Evolutionary conservation across 306 rosid species (phyloP).

Genomic region (Quercus engelmannii): DNA sequence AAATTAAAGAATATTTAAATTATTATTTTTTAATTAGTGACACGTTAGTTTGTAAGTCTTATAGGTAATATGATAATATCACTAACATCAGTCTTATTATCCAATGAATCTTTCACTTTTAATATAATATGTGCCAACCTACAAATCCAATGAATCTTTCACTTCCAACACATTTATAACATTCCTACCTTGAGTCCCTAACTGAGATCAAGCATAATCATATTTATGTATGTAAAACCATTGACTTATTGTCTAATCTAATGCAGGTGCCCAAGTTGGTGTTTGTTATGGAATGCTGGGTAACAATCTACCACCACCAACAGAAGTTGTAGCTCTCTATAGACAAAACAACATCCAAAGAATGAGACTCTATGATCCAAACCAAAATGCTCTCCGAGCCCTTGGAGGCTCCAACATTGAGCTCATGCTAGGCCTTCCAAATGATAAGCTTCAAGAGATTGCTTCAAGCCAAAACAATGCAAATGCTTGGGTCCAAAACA

Average conservation of each 20-base stretch:
- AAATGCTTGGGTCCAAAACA: constrained; percentile 38
- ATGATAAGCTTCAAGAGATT: constrained; percentile 5
- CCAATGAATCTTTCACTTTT: too few relatives aligned
- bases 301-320: constrained; percentile 30
- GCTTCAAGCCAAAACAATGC: constrained; percentile 34
- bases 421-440: constrained; percentile 18
- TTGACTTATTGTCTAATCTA: background rate
- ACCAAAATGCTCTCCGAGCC: constrained; percentile 33
- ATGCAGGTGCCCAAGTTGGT: constrained; percentile 43
- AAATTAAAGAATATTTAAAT: too few relatives aligned
- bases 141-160: too few relatives aligned
- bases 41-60: too few relatives aligned
- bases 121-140: too few relatives aligned
- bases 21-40: too few relatives aligned
- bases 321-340: constrained; percentile 36
- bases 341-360: constrained; percentile 30
- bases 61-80: too few relatives aligned
- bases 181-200: too few relatives aligned
- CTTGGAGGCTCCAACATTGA: constrained; percentile 46
- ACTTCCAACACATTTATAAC: too few relatives aligned
- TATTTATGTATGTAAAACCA: too few relatives aligned
- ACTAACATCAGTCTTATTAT: too few relatives aligned
- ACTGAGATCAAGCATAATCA: too few relatives aligned
- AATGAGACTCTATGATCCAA: constrained; percentile 37
- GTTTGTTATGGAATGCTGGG: constrained; percentile 52